Base-by-base conservation (phyloP, 2,329 filamentous ascomycete species). In the Dothiorella sarmentorum region DNA sequence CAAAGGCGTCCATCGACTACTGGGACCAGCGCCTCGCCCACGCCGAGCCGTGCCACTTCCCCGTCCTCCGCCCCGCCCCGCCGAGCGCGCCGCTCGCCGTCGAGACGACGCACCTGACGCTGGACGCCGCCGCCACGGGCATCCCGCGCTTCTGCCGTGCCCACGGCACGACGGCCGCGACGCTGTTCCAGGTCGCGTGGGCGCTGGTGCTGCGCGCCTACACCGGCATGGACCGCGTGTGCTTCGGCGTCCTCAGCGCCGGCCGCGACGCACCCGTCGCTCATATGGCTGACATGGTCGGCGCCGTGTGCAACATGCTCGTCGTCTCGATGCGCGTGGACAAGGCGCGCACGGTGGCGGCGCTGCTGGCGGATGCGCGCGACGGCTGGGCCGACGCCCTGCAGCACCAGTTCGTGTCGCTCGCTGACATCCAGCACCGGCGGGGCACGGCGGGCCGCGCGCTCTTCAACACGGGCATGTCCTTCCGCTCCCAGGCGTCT, bases 361-460 rank as follows among this genome's bases (percentile, higher is more conserved):
- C 69, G 3, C 57, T 71, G 17, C 43, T 72, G 26, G n/a, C 26
- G 35, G 51, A 26, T 15, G 37, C 51, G 20, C 51, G 33, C 11
- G 37, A 40, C 3, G 17, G 20, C 10, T 29, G 35, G 31, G 31
- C 35, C 22, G 35, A 47, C 29, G 15, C n/a, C 18, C 27, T 31
- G 20, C 40, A 64, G 13, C 64, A 65, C 53, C 61, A 69, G 57
- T 69, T 71, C 26, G 61, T 64, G 44, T 68, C 68, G 20, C 61
- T 67, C 60, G 68, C 70, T 49, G 62, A 67, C 26, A 70, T 71
- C 27, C 60, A 64, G 15, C 64, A 65, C 49, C 59, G 64, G 11
- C 82, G 79, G 64, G 71, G 75, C 1, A 80, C 82, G 59, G 77
- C 79, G 3, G 73, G 78, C 6, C 74, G 80, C 59, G 80, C 81